Evolutionary conservation across 441 rosid species (phyloP).

Genomic region (Isatis lusitanica): DNA sequence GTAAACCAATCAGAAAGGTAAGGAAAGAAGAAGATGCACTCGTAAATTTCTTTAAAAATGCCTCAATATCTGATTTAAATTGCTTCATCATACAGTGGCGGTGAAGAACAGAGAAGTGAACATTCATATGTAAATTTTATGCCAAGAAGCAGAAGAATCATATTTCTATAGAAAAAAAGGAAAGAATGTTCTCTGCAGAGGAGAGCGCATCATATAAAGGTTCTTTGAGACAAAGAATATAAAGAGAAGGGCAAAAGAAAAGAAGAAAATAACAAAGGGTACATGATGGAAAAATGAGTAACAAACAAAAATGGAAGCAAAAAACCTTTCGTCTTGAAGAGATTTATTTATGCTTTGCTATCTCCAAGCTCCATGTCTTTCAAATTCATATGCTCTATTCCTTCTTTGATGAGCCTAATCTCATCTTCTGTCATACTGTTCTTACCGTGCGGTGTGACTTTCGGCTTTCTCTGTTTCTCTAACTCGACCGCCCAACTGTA

Average conservation of each 20-base stretch:
- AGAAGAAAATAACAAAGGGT: slow-evolving; percentile 17
- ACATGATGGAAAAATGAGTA: neutral
- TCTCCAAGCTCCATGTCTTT: slow-evolving; percentile 79
- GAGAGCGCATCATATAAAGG: slow-evolving; percentile 20
- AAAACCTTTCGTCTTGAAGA: neutral
- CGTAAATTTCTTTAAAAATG: too few relatives aligned
- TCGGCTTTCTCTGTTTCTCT: slow-evolving; percentile 51
- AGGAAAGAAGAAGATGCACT: neutral
- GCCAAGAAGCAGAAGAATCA: slow-evolving; percentile 7
- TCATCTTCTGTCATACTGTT: slow-evolving; percentile 82
- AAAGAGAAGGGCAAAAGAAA: neutral
- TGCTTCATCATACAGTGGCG: neutral
- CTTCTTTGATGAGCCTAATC: slow-evolving; percentile 77
- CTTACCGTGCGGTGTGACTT: slow-evolving; percentile 44
- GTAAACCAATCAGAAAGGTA: neutral
- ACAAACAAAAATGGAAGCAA: neutral
- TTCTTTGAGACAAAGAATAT: slow-evolving; percentile 24
- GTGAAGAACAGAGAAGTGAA: neutral
- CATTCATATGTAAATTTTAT: neutral
- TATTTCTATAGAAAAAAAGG: slow-evolving; percentile 6
- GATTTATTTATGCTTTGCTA: slow-evolving; percentile 45
- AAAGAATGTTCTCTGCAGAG: slow-evolving; percentile 9
- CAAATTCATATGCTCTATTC: slow-evolving; percentile 51
- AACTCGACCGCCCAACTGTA: slow-evolving; percentile 87
- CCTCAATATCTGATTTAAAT: neutral